A percentile compares a stretch with the other conserved stretches of the same genome.
Evolutionary conservation across 1,284 basidiomycete species (phyloP).

Genomic region (Hemileccinum hortonii): DNA sequence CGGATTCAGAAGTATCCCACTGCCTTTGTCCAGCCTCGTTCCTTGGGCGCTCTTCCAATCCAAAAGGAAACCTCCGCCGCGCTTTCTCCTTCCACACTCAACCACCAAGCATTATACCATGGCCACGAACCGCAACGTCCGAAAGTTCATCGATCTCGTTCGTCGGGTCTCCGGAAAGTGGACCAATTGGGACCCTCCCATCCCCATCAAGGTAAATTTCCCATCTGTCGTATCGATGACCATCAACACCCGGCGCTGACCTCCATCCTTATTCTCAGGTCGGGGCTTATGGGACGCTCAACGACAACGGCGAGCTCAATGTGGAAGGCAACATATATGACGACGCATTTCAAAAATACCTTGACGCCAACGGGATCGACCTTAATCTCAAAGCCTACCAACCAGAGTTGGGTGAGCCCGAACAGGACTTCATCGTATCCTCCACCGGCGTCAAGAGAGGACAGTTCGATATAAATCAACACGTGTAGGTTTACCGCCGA

Average conservation of each 20-base stretch:
- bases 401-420: background rate
- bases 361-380: background rate
- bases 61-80: background rate
- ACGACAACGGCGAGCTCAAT: constrained; percentile 6
- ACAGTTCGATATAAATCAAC: background rate
- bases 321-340: constrained; percentile 22
- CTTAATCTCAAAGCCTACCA: background rate
- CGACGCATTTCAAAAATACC: background rate
- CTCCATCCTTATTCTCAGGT: background rate
- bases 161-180: constrained; percentile 14
- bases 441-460: constrained; percentile 10
- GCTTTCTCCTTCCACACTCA: background rate
- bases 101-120: background rate
- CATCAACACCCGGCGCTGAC: background rate
- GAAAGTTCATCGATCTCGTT: constrained; percentile 18
- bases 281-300: constrained; percentile 14
- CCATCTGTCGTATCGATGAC: background rate
- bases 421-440: constrained; percentile 4
- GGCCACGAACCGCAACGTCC: background rate
- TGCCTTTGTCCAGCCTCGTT: background rate
- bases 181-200: constrained; percentile 16
- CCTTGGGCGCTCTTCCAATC: constrained; percentile 1
- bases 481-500: background rate
- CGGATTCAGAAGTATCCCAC: background rate
- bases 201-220: constrained; percentile 8